These are phyloP conservation scores for Pichia paraexigua DNA, from an alignment of 805 yeast species.

Conservation along the genomic window DNA sequence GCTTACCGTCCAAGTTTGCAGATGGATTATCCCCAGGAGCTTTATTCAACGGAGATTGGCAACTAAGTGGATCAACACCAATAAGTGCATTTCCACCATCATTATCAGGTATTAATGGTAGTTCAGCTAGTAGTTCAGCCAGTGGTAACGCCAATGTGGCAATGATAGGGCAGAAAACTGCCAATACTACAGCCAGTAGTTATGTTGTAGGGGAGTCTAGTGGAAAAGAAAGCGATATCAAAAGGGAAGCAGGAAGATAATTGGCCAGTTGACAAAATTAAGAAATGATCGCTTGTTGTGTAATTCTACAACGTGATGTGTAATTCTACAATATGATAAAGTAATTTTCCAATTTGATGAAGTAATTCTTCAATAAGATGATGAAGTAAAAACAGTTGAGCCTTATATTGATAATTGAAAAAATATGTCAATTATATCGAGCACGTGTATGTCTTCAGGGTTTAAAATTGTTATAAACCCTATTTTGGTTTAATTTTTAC, in stretches of 20 bases:
- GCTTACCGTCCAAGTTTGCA: conserved; percentile 64
- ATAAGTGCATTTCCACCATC: conserved; percentile 18
- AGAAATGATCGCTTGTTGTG: too few species aligned
- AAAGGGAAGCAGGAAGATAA: not conserved
- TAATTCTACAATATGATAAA: too few species aligned
- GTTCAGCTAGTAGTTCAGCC: not conserved
- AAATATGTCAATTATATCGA: too few species aligned
- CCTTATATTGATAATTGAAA: too few species aligned
- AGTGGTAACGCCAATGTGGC: not conserved
- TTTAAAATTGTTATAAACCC: too few species aligned
- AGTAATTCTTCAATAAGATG: too few species aligned
- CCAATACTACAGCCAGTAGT: not conserved
- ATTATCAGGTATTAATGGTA: conserved; percentile 11
- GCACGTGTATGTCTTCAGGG: too few species aligned
- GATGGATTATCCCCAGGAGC: conserved; percentile 82
- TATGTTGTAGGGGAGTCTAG: not conserved
- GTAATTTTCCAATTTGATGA: too few species aligned
- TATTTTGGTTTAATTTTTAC: too few species aligned
- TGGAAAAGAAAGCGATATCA: not conserved
- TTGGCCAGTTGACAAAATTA: too few species aligned
- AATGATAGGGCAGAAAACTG: not conserved
- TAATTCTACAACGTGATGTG: too few species aligned
- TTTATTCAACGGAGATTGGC: conserved; percentile 57
- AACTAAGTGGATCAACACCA: conserved; percentile 36
- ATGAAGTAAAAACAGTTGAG: too few species aligned